Conservation (phyloP, 2,329 filamentous ascomycete genomes). For the Alternaria triticimaculans region DNA sequence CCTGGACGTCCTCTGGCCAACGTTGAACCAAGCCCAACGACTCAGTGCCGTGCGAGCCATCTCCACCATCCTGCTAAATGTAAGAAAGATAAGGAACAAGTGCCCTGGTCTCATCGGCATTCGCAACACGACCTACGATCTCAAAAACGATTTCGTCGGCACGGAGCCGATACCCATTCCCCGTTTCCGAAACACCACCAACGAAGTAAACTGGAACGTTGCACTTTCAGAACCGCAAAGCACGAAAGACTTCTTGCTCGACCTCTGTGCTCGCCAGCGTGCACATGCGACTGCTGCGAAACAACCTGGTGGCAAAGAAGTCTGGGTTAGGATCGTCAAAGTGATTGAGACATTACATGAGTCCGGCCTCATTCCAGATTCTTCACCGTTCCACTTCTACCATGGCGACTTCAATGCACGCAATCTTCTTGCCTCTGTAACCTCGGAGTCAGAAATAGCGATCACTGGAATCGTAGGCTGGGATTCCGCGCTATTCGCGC, state of each 20-base stretch:
- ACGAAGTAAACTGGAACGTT: neutral
- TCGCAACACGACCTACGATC: neutral
- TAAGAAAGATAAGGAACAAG: neutral
- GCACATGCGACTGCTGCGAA: neutral
- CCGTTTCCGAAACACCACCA: neutral
- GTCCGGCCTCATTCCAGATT: neutral
- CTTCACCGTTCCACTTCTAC: neutral
- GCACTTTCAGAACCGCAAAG: neutral
- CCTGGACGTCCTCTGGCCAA: neutral
- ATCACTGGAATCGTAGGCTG: slow-evolving; percentile 34
- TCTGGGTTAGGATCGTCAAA: neutral
- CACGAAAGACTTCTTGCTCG: neutral
- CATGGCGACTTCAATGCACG: neutral
- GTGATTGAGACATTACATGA: neutral
- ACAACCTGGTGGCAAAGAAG: neutral
- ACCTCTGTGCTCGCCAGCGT: neutral
- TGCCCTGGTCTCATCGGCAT: neutral
- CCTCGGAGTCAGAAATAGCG: neutral
- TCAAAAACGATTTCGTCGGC: neutral
- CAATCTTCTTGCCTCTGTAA: neutral
- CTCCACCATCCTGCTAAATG: neutral
- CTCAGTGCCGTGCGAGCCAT: neutral
- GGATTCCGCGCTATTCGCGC: slow-evolving; percentile 30
- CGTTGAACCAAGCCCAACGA: slow-evolving; percentile 13
- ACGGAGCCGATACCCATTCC: neutral